phyloP scores from a whole-genome alignment of 2,329 filamentous ascomycete genomes.

The Trichoderma aggressivum region DNA sequence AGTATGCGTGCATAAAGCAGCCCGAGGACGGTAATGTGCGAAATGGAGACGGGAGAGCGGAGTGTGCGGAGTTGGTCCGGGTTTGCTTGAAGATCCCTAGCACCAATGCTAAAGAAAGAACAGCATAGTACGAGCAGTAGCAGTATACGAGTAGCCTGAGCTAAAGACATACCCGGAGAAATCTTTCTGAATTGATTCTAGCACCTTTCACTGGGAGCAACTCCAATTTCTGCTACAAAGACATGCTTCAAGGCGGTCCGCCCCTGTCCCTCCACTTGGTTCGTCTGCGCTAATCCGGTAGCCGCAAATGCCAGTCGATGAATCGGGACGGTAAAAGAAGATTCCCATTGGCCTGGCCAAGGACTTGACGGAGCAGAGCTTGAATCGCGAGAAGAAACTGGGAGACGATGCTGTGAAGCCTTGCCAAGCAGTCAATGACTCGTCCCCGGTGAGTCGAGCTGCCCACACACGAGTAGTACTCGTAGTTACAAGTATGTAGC shows the following conservation, averaged over 20 bases:
- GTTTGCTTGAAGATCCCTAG: not conserved
- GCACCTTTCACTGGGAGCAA: not conserved
- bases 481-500: not conserved
- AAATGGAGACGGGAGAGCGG: not conserved
- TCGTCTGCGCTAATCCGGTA: not conserved
- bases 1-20: not conserved
- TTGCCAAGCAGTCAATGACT: not conserved
- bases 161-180: not conserved
- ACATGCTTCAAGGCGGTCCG: not conserved
- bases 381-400: not conserved
- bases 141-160: too few species aligned
- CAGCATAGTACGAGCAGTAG: too few species aligned
- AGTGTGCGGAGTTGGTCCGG: not conserved
- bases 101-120: not conserved
- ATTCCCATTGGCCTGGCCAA: not conserved
- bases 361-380: not conserved
- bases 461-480: too few species aligned
- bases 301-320: not conserved
- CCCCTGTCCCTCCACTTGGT: constrained; percentile 3
- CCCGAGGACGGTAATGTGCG: not conserved
- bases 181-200: not conserved
- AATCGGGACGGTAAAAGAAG: not conserved
- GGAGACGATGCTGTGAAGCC: not conserved
- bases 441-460: not conserved
- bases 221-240: not conserved